Base-by-base conservation (phyloP, 371 early-diverging fungal species). In the Mucor velutinosus region DNA sequence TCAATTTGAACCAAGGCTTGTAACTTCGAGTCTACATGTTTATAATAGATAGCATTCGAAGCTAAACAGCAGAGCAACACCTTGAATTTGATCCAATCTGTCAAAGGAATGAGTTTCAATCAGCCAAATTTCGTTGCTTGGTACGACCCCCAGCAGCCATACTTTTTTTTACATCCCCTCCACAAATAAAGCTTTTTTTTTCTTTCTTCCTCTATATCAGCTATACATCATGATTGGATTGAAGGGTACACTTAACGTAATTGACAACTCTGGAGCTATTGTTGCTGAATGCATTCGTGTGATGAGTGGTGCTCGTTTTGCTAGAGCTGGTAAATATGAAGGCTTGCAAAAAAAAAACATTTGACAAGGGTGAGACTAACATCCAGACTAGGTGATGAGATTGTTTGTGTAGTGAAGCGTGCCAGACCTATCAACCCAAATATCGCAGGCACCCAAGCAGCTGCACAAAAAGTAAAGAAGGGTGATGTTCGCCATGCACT, bases 221-320 rank as follows among this genome's bases (percentile, higher is more conserved):
- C 23, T 53, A 53, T 53, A 47, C n/a, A 53, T 53, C 14, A 94
- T 94, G 94, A 92, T 94, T 76, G 92, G 92, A 77, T 84, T 93
- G 59, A 94, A 94, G 73, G 89, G 90, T 49, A 85, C 89, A 66
- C 76, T 94, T 67, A 91, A 92, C 74, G 97, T 97, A 61, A 95
- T 96, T 76, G 97, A 97, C 87, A 97, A 97, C 84, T 95, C 97
- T 25, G 97, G 97, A 25, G 98, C 97, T 21, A 82, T 94, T 49
- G 76, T 97, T 64, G 98, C 93, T 25, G 97, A 97, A 84, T 98
- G 98, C 83, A 95, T 99, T 79, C 91, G 94, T 69, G 96, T 95
- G 21, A 83, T 96, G 80, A 93, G 91, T 64, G 94, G 92, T 67
- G 93, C 91, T 62, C 86, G 88, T 73, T 90, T 89, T 70, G 95